A percentile compares a stretch with the other conserved stretches of the same genome.
Conservation (phyloP, 306 rosid species). For the Fragaria ananassa region DNA sequence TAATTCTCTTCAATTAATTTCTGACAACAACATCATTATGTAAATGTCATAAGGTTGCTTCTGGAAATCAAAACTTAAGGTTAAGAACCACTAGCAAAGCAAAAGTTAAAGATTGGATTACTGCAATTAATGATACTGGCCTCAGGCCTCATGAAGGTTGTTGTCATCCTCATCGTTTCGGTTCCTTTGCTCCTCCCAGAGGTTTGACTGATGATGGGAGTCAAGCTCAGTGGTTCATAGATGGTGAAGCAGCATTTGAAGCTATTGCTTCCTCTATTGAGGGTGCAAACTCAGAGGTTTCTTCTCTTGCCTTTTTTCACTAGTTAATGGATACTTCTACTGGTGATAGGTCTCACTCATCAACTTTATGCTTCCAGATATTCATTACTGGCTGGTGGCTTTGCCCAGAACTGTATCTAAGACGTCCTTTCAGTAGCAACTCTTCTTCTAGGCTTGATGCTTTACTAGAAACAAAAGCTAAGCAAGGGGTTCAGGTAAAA, state of each 20-base stretch:
- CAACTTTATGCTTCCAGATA: constrained; percentile 30
- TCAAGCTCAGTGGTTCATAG: constrained; percentile 53
- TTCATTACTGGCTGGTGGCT: constrained; percentile 61
- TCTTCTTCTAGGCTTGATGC: constrained; percentile 43
- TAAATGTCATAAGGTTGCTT: constrained; percentile 32
- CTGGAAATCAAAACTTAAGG: constrained; percentile 34
- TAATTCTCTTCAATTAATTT: background rate
- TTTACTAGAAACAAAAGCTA: constrained; percentile 43
- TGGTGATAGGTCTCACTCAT: constrained; percentile 2
- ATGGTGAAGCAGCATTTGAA: constrained; percentile 47
- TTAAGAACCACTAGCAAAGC: constrained; percentile 43
- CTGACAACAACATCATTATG: background rate
- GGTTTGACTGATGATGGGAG: constrained; percentile 44
- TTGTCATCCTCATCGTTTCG: constrained; percentile 46
- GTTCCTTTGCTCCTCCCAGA: constrained; percentile 49
- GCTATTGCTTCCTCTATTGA: constrained; percentile 48
- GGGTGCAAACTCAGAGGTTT: constrained; percentile 47
- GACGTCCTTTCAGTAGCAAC: constrained; percentile 42
- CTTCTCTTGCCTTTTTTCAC: background rate
- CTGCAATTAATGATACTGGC: constrained; percentile 39
- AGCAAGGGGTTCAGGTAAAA: constrained; percentile 48
- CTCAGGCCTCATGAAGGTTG: constrained; percentile 42
- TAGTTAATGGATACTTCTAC: background rate
- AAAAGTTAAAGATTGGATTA: constrained; percentile 40
- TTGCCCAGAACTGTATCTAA: constrained; percentile 47